Evolutionary conservation across 805 yeast genomes (phyloP).

Genomic region (Komagataella phaffii): DNA sequence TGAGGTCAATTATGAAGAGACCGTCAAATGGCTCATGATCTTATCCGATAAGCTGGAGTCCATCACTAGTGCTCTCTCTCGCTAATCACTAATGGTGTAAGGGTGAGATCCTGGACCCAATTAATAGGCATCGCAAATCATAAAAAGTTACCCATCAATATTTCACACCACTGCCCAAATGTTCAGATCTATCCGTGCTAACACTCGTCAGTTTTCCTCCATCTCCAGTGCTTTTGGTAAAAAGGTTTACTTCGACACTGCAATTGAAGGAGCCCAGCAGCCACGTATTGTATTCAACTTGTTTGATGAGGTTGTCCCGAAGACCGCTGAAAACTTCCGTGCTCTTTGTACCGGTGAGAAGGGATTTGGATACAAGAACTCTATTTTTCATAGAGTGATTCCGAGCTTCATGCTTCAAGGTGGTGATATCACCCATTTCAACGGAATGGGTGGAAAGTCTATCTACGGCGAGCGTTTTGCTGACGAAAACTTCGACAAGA

Average conservation of each 20-base stretch:
- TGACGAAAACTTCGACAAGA: conserved; percentile 58
- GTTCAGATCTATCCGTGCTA: conserved; percentile 11
- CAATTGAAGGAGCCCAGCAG: conserved; percentile 37
- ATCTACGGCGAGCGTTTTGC: conserved; percentile 55
- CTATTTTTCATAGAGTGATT: conserved; percentile 92
- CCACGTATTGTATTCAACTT: conserved; percentile 65
- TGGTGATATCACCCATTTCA: conserved; percentile 76
- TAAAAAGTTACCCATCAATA: neutral
- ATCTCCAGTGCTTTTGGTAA: conserved; percentile 30
- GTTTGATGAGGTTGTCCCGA: conserved; percentile 80
- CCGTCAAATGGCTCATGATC: conserved; percentile 29
- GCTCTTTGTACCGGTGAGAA: conserved; percentile 84
- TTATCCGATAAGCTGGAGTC: conserved; percentile 19
- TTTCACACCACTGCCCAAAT: conserved; percentile 3
- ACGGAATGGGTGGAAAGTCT: conserved; percentile 90
- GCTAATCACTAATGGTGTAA: conserved; percentile 1
- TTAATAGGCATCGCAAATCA: neutral
- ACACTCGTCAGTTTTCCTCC: conserved; percentile 38
- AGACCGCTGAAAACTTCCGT: conserved; percentile 72
- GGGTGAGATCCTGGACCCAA: conserved; percentile 4
- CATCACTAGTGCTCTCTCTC: conserved; percentile 1
- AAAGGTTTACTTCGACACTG: conserved; percentile 44
- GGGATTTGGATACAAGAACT: conserved; percentile 81
- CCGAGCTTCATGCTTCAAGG: conserved; percentile 97
- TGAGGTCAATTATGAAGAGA: conserved; percentile 28